Conservation (phyloP, 129 eudicot species). For the Ambrosia trifida region DNA sequence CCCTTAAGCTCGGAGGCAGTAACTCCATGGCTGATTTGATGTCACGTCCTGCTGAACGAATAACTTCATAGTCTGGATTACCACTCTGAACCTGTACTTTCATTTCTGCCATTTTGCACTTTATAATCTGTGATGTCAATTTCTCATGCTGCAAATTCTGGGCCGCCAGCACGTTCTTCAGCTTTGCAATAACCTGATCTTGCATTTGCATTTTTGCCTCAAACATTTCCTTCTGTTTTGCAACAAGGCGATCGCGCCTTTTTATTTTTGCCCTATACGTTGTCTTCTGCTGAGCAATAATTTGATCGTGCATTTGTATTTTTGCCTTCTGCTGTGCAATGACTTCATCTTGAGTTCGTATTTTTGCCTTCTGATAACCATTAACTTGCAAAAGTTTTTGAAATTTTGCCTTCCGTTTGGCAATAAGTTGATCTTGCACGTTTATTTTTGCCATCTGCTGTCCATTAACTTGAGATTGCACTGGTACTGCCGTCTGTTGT, state of each 20-base stretch:
- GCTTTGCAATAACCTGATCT: not conserved
- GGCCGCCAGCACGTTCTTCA: not conserved
- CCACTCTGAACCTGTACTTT: conserved; percentile 5
- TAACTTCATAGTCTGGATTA: conserved; percentile 11
- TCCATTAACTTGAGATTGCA: not conserved
- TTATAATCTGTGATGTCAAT: not conserved
- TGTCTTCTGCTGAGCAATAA: not conserved
- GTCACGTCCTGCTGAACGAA: not conserved
- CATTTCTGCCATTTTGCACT: conserved; percentile 15
- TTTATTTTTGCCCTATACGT: not conserved
- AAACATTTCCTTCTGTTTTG: not conserved
- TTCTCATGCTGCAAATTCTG: not conserved
- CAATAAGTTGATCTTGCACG: not conserved
- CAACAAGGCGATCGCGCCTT: not conserved
- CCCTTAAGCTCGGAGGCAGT: conserved; percentile 4
- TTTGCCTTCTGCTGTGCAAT: not conserved
- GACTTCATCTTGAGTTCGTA: not conserved
- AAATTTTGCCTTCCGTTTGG: not conserved
- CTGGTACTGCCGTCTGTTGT: too few relatives aligned
- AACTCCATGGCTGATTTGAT: conserved; percentile 4
- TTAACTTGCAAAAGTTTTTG: not conserved
- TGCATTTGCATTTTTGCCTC: not conserved
- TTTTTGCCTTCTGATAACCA: not conserved
- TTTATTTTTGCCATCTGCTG: not conserved
- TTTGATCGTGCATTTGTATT: not conserved